phyloP scores from a whole-genome alignment of 164 flowering plant genomes.

The Magnolia officinalis region DNA sequence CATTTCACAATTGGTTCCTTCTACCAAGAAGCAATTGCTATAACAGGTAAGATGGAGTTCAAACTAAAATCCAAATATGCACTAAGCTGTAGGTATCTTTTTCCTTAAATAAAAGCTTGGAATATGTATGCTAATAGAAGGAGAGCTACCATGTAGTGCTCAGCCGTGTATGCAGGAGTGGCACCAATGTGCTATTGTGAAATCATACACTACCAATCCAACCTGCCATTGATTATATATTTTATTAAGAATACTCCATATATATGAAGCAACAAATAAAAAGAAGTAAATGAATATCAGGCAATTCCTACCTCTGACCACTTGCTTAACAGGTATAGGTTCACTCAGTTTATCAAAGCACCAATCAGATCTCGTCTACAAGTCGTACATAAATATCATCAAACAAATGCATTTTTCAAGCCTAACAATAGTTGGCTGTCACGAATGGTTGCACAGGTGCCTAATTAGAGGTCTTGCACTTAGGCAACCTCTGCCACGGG shows the following conservation, averaged over 20 bases:
- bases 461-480: no score
- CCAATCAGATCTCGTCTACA: constrained; percentile 89
- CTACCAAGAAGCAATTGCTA: constrained; percentile 98
- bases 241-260: background rate
- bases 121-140: background rate
- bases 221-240: constrained; percentile 45
- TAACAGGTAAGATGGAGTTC: constrained; percentile 81
- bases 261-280: background rate
- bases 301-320: constrained; percentile 82
- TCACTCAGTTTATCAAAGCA: constrained; percentile 83
- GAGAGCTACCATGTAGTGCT: constrained; percentile 73
- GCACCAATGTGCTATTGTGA: constrained; percentile 97
- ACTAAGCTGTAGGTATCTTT: no score
- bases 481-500: no score
- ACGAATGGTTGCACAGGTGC: no score
- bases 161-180: constrained; percentile 99
- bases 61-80: no score
- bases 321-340: constrained; percentile 83
- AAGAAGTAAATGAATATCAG: background rate
- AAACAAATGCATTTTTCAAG: background rate
- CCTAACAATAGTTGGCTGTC: no score
- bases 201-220: constrained; percentile 90
- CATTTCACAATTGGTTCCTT: constrained; percentile 85
- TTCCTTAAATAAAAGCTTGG: background rate
- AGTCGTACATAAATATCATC: constrained; percentile 26